Percentiles rank a stretch among this genome's conserved stretches.
phyloP scores from a whole-genome alignment of 2,329 filamentous ascomycete species.

The Gyromitra esculenta region DNA sequence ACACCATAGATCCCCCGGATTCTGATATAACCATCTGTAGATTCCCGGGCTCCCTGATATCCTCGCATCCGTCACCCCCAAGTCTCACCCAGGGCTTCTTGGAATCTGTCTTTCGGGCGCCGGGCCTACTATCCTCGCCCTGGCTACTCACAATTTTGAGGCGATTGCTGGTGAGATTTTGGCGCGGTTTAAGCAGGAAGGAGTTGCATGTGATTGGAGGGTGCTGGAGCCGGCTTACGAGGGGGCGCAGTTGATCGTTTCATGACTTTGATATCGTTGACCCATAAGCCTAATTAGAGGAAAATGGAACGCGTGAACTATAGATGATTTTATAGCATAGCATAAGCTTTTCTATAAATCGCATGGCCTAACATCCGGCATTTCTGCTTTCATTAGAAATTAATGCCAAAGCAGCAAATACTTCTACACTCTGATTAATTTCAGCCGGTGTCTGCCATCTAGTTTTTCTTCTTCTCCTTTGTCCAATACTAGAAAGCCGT shows the following conservation, averaged over 20 bases:
- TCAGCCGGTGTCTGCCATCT: not conserved
- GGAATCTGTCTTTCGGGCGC: conserved; percentile 96
- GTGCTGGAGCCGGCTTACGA: conserved; percentile 78
- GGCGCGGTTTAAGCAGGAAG: conserved; percentile 74
- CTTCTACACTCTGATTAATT: not conserved
- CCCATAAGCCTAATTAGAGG: not conserved
- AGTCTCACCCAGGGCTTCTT: conserved; percentile 84
- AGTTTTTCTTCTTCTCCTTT: not conserved
- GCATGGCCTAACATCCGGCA: not conserved
- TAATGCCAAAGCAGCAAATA: not conserved
- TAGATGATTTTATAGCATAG: conserved; percentile 2
- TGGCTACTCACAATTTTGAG: conserved; percentile 90
- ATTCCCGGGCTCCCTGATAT: conserved; percentile 93
- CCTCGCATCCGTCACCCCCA: conserved; percentile 87
- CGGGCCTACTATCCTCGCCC: conserved; percentile 90
- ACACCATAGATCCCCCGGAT: not conserved
- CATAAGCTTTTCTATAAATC: not conserved
- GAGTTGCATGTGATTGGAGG: conserved; percentile 85
- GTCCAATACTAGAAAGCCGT: no score
- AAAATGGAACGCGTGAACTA: not conserved
- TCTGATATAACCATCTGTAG: conserved; percentile 39
- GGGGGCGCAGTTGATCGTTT: conserved; percentile 54
- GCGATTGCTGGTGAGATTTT: conserved; percentile 84
- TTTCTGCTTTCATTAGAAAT: not conserved
- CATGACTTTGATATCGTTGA: conserved; percentile 28